These are phyloP conservation scores for Talaromyces thailandensis DNA, from an alignment of 495 filamentous ascomycete species.

Conservation along the genomic window DNA sequence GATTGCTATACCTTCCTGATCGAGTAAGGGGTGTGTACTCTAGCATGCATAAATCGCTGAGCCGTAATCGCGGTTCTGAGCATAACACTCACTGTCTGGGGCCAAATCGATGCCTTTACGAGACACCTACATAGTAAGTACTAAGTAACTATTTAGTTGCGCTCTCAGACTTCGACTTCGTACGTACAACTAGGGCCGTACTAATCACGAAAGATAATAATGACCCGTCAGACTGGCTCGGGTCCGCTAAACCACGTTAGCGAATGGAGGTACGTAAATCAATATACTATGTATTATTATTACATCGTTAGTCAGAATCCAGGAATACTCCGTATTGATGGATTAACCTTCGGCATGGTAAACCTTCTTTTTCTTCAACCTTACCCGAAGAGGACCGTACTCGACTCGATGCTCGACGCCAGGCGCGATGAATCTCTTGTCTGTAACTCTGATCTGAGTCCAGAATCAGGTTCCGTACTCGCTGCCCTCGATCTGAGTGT, in stretches of 20 bases:
- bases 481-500: background rate
- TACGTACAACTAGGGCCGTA: background rate
- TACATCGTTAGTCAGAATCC: too few relatives aligned
- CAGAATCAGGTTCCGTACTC: background rate
- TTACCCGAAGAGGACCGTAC: slow-evolving; percentile 1
- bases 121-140: too few relatives aligned
- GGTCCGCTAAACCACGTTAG: background rate
- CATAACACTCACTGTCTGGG: background rate
- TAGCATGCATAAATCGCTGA: background rate
- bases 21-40: background rate
- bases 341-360: background rate
- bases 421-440: too few relatives aligned
- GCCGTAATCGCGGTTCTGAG: background rate
- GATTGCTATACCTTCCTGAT: background rate
- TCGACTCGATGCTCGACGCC: background rate
- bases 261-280: too few relatives aligned
- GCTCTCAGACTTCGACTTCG: background rate
- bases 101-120: background rate
- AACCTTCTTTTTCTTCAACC: background rate
- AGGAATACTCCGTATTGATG: too few relatives aligned
- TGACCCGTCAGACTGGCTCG: slow-evolving; percentile 1
- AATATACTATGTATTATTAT: too few relatives aligned
- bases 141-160: too few relatives aligned
- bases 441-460: background rate
- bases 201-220: background rate